Conservation (phyloP, 768 basidiomycete species). For the Hygrocybe coccinea region DNA sequence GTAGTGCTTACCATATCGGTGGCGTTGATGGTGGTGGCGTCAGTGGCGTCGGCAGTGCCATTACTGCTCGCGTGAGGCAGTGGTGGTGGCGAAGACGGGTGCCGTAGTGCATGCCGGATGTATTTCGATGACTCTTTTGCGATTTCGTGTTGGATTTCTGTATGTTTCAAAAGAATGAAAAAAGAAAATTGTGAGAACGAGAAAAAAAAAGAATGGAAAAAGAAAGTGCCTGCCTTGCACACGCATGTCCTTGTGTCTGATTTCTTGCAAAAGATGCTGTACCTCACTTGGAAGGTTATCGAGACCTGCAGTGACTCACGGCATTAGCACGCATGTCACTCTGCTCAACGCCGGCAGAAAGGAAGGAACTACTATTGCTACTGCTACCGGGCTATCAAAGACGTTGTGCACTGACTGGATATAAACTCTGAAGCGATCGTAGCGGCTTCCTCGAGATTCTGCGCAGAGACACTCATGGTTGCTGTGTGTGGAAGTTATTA, state of each 20-base stretch:
- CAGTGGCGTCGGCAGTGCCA: background rate
- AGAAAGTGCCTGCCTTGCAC: slow-evolving; percentile 27
- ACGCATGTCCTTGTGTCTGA: slow-evolving; percentile 37
- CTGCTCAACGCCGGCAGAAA: background rate
- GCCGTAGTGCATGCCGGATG: slow-evolving; percentile 33
- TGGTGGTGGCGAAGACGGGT: slow-evolving; percentile 5
- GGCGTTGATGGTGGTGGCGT: background rate
- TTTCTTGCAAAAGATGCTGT: slow-evolving; percentile 43
- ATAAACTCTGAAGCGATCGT: slow-evolving; percentile 43
- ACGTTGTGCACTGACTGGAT: slow-evolving; percentile 30
- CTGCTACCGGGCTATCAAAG: background rate
- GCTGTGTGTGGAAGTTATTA: background rate
- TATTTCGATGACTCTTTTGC: slow-evolving; percentile 36
- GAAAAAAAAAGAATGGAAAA: too few species aligned
- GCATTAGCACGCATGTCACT: slow-evolving; percentile 2
- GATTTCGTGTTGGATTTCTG: slow-evolving; percentile 40
- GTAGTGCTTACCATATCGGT: background rate
- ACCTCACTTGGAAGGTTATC: slow-evolving; percentile 47
- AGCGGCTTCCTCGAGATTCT: slow-evolving; percentile 43
- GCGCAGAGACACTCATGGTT: slow-evolving; percentile 9
- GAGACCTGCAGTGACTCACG: slow-evolving; percentile 29
- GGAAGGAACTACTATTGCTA: background rate
- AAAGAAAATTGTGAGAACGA: background rate
- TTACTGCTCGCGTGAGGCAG: background rate
- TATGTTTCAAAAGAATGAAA: background rate